Conservation (phyloP, 2,329 filamentous ascomycete genomes). For the Pestalotiopsis sp. region DNA sequence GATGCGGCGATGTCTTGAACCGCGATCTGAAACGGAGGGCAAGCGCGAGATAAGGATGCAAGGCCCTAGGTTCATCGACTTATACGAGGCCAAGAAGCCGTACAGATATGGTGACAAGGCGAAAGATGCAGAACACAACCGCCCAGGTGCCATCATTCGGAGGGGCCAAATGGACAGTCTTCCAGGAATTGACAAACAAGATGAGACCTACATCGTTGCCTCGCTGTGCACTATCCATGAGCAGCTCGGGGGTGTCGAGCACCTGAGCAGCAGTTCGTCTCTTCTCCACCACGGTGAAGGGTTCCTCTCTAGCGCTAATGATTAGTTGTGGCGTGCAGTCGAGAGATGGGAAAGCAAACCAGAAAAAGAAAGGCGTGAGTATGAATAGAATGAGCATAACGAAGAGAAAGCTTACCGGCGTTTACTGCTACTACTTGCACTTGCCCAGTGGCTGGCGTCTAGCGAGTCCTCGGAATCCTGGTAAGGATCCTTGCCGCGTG, state of each 20-base stretch:
- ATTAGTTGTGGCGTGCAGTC: neutral
- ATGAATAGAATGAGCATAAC: neutral
- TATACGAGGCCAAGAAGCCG: no score
- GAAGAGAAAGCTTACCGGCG: neutral
- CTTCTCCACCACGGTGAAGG: conserved; percentile 44
- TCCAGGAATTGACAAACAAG: neutral
- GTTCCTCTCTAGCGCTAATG: conserved; percentile 32
- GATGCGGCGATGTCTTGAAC: neutral
- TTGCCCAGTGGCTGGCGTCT: conserved; percentile 14
- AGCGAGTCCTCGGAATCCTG: conserved; percentile 33
- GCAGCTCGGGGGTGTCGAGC: conserved; percentile 58
- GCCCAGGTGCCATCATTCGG: no score
- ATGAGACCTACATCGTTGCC: conserved; percentile 51
- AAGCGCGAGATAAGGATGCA: no score
- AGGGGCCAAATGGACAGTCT: neutral
- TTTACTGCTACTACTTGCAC: neutral
- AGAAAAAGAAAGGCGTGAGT: neutral
- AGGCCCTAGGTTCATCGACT: no score
- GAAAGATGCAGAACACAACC: no score
- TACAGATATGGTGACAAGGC: no score
- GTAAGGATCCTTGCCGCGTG: conserved; percentile 61
- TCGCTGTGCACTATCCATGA: conserved; percentile 62
- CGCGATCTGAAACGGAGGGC: no score
- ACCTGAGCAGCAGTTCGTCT: conserved; percentile 54
- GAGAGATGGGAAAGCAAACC: neutral